A percentile compares a stretch with the other conserved stretches of the same genome.
These are phyloP conservation scores for Aechmea fasciata DNA, from an alignment of 176 grass and related monocot genomes.

Conservation along the genomic window DNA sequence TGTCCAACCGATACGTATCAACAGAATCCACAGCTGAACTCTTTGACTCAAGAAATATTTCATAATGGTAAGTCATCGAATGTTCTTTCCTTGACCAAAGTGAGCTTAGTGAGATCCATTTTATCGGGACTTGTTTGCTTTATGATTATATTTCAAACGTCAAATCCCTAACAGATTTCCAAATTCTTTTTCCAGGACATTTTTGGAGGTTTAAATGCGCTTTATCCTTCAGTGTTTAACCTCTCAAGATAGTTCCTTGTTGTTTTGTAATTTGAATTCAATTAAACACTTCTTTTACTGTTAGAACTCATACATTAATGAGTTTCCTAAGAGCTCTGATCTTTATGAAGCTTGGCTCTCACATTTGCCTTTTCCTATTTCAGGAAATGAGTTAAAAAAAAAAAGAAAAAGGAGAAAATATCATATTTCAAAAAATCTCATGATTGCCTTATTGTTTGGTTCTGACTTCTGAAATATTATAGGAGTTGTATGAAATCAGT, in stretches of 20 bases:
- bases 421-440: neutral
- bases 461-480: neutral
- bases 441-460: neutral
- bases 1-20: constrained; percentile 23
- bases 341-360: neutral
- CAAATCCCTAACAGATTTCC: neutral
- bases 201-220: no score
- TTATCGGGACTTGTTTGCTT: neutral
- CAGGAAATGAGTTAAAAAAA: neutral
- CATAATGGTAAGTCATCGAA: constrained; percentile 34
- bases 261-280: neutral
- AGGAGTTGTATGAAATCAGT: neutral
- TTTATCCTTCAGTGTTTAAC: no score
- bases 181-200: no score
- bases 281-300: neutral
- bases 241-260: neutral
- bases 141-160: neutral
- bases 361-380: neutral
- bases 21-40: constrained; percentile 12
- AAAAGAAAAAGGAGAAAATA: neutral
- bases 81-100: neutral
- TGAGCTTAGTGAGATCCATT: neutral
- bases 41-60: constrained; percentile 21
- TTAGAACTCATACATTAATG: neutral
- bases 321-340: neutral